phyloP scores from a whole-genome alignment of 2,329 filamentous ascomycete species.

The Claviceps sp. region DNA sequence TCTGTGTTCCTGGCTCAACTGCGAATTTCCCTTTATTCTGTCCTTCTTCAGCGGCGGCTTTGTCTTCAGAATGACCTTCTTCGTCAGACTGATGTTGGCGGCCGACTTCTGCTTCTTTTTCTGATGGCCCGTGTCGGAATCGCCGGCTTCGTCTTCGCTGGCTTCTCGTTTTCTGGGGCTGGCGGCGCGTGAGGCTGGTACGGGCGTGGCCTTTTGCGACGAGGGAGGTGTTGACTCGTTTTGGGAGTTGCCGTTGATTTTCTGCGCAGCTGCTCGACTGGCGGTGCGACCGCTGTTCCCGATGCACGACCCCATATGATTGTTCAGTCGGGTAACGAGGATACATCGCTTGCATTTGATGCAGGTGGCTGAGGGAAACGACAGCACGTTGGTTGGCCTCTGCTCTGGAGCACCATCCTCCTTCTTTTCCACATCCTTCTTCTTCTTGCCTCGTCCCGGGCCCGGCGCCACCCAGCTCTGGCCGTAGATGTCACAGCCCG shows the following conservation, averaged over 20 bases:
- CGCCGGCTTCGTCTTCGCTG: constrained; percentile 38
- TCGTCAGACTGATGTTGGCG: constrained; percentile 23
- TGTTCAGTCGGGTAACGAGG: constrained; percentile 50
- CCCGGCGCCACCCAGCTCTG: constrained; percentile 66
- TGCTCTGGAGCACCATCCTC: constrained; percentile 37
- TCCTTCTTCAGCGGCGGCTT: constrained; percentile 40
- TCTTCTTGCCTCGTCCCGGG: constrained; percentile 61
- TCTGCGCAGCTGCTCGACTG: constrained; percentile 47
- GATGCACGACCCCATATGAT: constrained; percentile 56
- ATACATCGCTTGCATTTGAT: constrained; percentile 56
- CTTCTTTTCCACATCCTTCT: constrained; percentile 60
- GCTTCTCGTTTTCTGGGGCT: constrained; percentile 46
- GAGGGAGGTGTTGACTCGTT: constrained; percentile 46
- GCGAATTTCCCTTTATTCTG: constrained; percentile 37
- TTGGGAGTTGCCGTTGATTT: constrained; percentile 45
- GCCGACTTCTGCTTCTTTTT: constrained; percentile 44
- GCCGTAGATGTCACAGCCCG: constrained; percentile 68
- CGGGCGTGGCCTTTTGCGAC: constrained; percentile 49
- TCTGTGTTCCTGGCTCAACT: constrained; percentile 36
- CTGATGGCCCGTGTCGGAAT: constrained; percentile 37
- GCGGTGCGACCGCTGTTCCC: constrained; percentile 52
- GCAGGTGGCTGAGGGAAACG: constrained; percentile 52
- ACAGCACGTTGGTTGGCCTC: constrained; percentile 46
- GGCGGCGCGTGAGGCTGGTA: constrained; percentile 36
- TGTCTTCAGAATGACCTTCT: constrained; percentile 44